These are phyloP conservation scores for Sistotremastrum niveocremeum DNA, from an alignment of 768 basidiomycete genomes.

Conservation along the genomic window DNA sequence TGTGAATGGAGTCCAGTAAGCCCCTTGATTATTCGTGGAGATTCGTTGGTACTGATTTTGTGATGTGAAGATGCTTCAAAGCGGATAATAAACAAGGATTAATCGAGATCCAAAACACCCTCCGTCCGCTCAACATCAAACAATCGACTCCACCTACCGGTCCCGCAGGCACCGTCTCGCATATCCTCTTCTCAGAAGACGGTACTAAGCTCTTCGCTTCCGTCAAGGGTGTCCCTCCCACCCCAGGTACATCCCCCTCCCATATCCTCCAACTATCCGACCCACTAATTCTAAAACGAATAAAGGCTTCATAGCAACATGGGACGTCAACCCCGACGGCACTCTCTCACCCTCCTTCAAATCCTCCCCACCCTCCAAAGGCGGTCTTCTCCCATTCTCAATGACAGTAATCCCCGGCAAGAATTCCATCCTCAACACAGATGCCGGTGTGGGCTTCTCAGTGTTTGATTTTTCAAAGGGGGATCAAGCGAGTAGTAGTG, in stretches of 20 bases:
- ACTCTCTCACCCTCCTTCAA: conserved; percentile 6
- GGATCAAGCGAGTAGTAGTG: conserved; percentile 2
- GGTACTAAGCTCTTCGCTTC: conserved; percentile 30
- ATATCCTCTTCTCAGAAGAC: conserved; percentile 35
- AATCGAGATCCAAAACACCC: conserved; percentile 24
- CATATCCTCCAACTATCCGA: too few species aligned
- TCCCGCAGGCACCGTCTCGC: conserved; percentile 30
- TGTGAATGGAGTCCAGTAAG: conserved; percentile 28
- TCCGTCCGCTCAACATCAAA: conserved; percentile 30
- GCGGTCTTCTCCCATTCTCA: conserved; percentile 9
- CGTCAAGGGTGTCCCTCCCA: conserved; percentile 34
- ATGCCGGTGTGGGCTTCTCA: conserved; percentile 7
- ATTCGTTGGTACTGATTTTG: neutral
- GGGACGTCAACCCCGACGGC: conserved; percentile 6
- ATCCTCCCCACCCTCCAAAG: conserved; percentile 3
- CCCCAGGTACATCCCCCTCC: conserved; percentile 14
- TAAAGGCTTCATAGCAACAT: conserved; percentile 2
- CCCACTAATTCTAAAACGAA: too few species aligned
- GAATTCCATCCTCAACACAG: conserved; percentile 8
- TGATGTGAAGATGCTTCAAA: conserved; percentile 26
- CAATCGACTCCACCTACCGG: conserved; percentile 40
- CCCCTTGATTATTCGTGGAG: neutral
- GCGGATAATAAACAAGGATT: conserved; percentile 30
- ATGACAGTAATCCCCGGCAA: conserved; percentile 8
- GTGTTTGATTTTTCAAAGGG: conserved; percentile 5